These are phyloP conservation scores for Stenogyne calaminthoides DNA, from an alignment of 305 asterid species.

Conservation along the genomic window DNA sequence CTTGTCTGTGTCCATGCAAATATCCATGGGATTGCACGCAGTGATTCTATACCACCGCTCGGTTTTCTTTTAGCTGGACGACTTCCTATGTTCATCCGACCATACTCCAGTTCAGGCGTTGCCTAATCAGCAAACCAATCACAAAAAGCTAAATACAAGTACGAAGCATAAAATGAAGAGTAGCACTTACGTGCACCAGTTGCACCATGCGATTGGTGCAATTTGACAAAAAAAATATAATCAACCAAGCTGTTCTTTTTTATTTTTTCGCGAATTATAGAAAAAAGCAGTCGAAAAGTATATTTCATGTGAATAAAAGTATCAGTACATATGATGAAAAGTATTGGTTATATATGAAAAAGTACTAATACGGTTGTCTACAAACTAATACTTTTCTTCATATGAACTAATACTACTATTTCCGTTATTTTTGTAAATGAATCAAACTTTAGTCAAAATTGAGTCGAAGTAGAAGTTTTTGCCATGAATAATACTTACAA, in stretches of 20 bases:
- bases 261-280: background rate
- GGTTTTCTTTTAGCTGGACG: conserved; percentile 92
- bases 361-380: background rate
- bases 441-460: background rate
- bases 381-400: background rate
- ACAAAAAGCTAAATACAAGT: background rate
- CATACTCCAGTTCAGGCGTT: conserved; percentile 90
- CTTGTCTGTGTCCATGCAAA: conserved; percentile 98
- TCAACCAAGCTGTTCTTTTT: background rate
- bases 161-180: background rate
- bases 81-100: conserved; percentile 96
- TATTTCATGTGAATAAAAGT: background rate
- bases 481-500: conserved; percentile 47
- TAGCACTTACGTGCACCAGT: background rate
- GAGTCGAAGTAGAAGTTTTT: background rate
- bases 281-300: background rate
- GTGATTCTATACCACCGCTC: conserved; percentile 95
- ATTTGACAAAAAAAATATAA: background rate
- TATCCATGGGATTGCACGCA: conserved; percentile 96
- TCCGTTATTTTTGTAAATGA: background rate
- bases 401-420: background rate
- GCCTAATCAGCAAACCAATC: conserved; percentile 46
- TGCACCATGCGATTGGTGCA: background rate
- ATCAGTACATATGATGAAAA: background rate
- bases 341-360: background rate